phyloP scores from a whole-genome alignment of 108 stramenopile genomes.

The Ochromonas danica region DNA sequence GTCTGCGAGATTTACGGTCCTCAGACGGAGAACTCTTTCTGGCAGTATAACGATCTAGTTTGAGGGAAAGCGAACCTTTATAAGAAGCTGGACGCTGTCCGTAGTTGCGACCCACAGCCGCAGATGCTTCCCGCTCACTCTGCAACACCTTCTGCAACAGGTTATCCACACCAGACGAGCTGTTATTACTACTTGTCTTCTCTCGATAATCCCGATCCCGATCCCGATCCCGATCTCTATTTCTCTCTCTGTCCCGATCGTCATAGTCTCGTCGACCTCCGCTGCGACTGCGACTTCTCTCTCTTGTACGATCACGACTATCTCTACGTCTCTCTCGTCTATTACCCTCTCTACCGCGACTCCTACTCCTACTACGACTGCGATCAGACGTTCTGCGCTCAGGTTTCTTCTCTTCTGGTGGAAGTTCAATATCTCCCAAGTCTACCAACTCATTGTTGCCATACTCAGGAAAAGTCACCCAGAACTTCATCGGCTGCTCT shows the following conservation, averaged over 20 bases:
- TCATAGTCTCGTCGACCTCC: neutral
- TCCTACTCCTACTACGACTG: neutral
- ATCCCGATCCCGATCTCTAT: neutral
- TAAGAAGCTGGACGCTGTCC: constrained; percentile 46
- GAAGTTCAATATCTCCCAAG: constrained; percentile 73
- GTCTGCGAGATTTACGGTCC: neutral
- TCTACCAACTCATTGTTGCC: constrained; percentile 81
- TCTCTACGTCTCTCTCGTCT: constrained; percentile 11
- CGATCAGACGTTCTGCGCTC: constrained; percentile 3
- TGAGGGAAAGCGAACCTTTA: constrained; percentile 54
- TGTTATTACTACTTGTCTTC: neutral
- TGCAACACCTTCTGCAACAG: constrained; percentile 39
- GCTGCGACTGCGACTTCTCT: neutral
- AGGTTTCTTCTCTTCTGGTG: constrained; percentile 28
- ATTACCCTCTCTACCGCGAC: neutral
- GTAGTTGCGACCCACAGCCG: constrained; percentile 50
- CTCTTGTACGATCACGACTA: constrained; percentile 28
- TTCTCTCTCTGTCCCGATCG: constrained; percentile 22
- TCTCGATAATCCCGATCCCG: constrained; percentile 26
- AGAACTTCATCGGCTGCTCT: constrained; percentile 69
- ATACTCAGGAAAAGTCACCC: constrained; percentile 91
- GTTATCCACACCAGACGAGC: no score
- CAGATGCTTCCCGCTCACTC: constrained; percentile 43
- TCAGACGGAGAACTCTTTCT: constrained; percentile 35
- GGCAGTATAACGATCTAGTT: constrained; percentile 51